A percentile compares a stretch with the other conserved stretches of the same genome.
These are phyloP conservation scores for Coemansia reversa DNA, from an alignment of 192 early-diverging fungal species.

Conservation along the genomic window DNA sequence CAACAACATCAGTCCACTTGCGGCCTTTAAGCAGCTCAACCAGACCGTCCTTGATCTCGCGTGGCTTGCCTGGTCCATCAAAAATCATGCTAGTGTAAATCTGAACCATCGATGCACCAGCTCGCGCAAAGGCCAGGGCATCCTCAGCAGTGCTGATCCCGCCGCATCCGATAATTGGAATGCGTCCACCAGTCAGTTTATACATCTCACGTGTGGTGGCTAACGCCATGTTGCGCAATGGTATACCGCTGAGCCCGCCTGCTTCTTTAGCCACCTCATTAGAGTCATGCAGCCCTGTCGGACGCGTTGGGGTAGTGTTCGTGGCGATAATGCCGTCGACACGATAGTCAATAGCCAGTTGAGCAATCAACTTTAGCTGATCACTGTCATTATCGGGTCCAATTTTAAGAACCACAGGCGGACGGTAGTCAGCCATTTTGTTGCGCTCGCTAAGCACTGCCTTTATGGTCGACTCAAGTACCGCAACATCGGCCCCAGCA, in stretches of 20 bases:
- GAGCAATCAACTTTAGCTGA: constrained; percentile 79
- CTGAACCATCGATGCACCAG: constrained; percentile 82
- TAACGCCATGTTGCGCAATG: constrained; percentile 73
- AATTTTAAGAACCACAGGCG: constrained; percentile 87
- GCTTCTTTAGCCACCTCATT: constrained; percentile 51
- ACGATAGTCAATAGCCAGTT: constrained; percentile 65
- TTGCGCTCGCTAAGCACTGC: constrained; percentile 63
- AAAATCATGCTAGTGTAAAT: constrained; percentile 76
- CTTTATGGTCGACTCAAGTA: constrained; percentile 67
- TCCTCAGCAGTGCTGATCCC: constrained; percentile 77
- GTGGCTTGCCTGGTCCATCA: constrained; percentile 76
- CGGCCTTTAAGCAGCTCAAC: constrained; percentile 65
- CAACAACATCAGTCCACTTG: constrained; percentile 66
- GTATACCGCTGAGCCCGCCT: constrained; percentile 83
- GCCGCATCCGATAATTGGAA: constrained; percentile 88
- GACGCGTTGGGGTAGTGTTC: constrained; percentile 85
- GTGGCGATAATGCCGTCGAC: constrained; percentile 86
- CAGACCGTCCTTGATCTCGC: constrained; percentile 76
- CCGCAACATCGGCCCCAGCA: constrained; percentile 66
- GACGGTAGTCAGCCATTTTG: constrained; percentile 49
- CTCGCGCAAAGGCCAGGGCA: constrained; percentile 74
- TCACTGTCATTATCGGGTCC: constrained; percentile 76
- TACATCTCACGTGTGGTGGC: constrained; percentile 71
- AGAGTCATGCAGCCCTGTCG: constrained; percentile 56
- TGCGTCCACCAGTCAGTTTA: constrained; percentile 65